Base-by-base conservation (phyloP, 805 yeast genomes). In the Sugiyamaella chiloensis region DNA sequence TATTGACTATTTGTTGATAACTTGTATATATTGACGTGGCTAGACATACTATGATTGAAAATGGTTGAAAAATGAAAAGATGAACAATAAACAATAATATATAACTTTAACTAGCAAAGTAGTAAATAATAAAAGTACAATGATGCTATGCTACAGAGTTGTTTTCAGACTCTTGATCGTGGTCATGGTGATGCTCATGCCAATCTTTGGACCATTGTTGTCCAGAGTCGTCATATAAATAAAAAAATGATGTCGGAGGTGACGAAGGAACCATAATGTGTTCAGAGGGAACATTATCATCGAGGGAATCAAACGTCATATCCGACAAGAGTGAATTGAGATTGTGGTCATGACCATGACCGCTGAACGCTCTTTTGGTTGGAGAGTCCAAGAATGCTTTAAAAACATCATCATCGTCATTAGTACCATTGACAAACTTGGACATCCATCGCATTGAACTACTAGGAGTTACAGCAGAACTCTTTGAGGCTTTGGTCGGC, bases 321-420 rank as follows among this genome's bases (percentile, higher is more conserved):
- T 31, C 50, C n/a, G 42, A 42, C 14, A 45, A 24, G 8, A 37
- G 20, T 9, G 47, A n/a, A 34, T 30, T 40, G 9, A 40, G 24
- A 23, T 47, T 24, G 16, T 42, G 27, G 24, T 47, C 35, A 32
- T 34, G 19, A 19, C 20, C 9, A n/a, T 5, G 24, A 2, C 42
- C 43, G 16, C 48, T 40, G 3, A 40, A 30, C 4, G 46, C 35
- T 9, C 37, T 12, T 8, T 35, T 44, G 6, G 54, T 40, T 5
- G 56, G 56, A 11, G 53, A 50, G 24, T 51, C 53, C 29, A 52
- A 40, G 26, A 53, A 51, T 8, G 52, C 47, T 29, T 49, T 46
- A 44, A 53, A 52, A 5, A 53, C 48, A 29, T 53, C 57, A 7
- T 52, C 57, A 6, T 53, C 56, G 24, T 53, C 56, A 19, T 35